phyloP scores from a whole-genome alignment of 768 basidiomycete genomes.

The Grammothele lineata region DNA sequence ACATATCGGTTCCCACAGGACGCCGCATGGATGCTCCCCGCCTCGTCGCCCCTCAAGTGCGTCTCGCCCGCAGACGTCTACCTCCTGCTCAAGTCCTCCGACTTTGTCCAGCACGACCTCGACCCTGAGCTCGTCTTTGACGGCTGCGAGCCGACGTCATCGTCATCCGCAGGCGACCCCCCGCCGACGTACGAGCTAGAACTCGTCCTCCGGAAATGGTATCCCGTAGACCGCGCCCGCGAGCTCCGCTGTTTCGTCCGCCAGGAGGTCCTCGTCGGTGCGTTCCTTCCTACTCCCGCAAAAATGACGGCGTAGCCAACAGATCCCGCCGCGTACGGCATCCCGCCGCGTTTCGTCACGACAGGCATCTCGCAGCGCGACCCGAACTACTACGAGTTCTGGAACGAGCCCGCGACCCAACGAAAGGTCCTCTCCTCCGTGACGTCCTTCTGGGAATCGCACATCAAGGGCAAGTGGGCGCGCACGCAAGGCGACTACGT shows the following conservation, averaged over 20 bases:
- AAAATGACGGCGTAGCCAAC: background rate
- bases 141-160: slow-evolving; percentile 39
- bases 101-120: slow-evolving; percentile 83
- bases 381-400: slow-evolving; percentile 82
- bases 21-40: slow-evolving; percentile 85
- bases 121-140: slow-evolving; percentile 59
- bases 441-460: slow-evolving; percentile 59
- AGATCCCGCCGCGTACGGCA: too few relatives aligned
- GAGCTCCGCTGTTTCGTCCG: slow-evolving; percentile 92
- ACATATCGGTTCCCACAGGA: slow-evolving; percentile 49
- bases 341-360: too few relatives aligned
- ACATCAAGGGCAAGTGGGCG: slow-evolving; percentile 59
- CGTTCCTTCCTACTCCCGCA: slow-evolving; percentile 24
- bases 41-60: slow-evolving; percentile 82
- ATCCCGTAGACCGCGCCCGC: slow-evolving; percentile 74
- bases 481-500: slow-evolving; percentile 55
- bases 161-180: background rate
- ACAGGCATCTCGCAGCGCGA: slow-evolving; percentile 87
- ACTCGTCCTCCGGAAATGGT: slow-evolving; percentile 89
- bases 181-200: slow-evolving; percentile 58
- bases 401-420: slow-evolving; percentile 59
- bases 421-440: slow-evolving; percentile 49
- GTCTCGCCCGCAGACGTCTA: slow-evolving; percentile 88
- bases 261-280: slow-evolving; percentile 67
- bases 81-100: slow-evolving; percentile 87